Base-by-base conservation (phyloP, 1,139 yeast genomes). In the Geotrichum bryndzae region DNA sequence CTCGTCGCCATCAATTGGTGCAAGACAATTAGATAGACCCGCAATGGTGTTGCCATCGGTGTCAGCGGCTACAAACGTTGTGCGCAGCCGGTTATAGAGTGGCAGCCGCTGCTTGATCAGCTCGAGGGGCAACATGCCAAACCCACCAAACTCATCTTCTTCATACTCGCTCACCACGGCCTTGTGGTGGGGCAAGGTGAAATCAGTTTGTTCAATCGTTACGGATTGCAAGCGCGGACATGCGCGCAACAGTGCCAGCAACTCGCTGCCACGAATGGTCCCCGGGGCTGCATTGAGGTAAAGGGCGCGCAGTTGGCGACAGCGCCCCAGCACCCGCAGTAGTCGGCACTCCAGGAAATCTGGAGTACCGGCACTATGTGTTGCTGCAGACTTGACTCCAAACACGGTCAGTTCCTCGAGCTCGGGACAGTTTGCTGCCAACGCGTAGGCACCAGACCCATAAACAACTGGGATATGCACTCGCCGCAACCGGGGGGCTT, bases 81-180 rank as follows among this genome's bases (percentile, higher is more conserved):
- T 55, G 8, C 57, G 45, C 3, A 55, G 31, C 11, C 29, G 25
- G 27, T 55, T 55, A 29, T 55, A 55, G 13, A 55, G 45, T 22
- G 57, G 57, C 25, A 55, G 31, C 18, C 53, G 53, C 31, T 55
- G 31, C 29, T 55, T 55, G 15, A 55, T 55, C 5, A 55, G 18
- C 45, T 55, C 57, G n/a, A 55, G 46, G 18, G 57, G 57, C 3
- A 54, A 53, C 57, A 54, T 54, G 18, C 57, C 53, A 35, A 46
- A 46, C n/a, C 57, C 57, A 18, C 57, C 57, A 29, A 29, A 56
- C 51, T 56, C 59, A 18, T 56, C 59, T 48, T 56, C 25, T 25
- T 56, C 54, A 18, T 56, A 50, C n/a, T 56, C 59, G 33, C 35
- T 51, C 22, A 51, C 51, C 3, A 55, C 53, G 13, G 50, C 53